Base-by-base conservation (phyloP, 257 asterid species). In the Capsicum chinense region DNA sequence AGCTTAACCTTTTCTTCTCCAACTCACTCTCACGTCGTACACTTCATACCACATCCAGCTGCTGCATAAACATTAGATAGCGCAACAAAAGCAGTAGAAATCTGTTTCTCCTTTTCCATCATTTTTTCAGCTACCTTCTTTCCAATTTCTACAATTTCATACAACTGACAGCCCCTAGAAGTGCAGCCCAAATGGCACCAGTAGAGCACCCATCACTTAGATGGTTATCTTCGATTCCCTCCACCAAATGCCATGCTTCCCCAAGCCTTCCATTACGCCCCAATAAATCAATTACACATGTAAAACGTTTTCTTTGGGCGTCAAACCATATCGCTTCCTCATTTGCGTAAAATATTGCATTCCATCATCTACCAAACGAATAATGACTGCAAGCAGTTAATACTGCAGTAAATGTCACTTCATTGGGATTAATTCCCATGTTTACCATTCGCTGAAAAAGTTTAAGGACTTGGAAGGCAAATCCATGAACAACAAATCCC, bases 21-120 rank as follows among this genome's bases (percentile, higher is more conserved):
- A 85, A 54, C 67, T 80, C 84, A 66, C 85, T 85, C 92, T 83
- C 74, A 85, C 88, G 67, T 58, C 68, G 79, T 84, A 86, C 15
- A 90, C 92, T 88, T 88, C 88, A 8, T 83, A 69, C 92, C 92
- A 89, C 92, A 89, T 83, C 59, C 89, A 33, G 86, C 85, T 35
- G 90, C 69, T 78, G 92, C 86, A 88, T 86, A 89, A 79, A 86
- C 89, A 85, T 88, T 89, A 79, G 89, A 86, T 64, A 89, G 87
- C 1, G 87, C 82, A 81, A 89, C 57, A 15, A 19, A 70, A 52
- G 84, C 83, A 10, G 81, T 67, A 13, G 90, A 86, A 67, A 74
- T 21, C 16, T 57, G 85, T 79, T 78, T 84, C 82, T 68, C 79
- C 17, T 56, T 26, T 66, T 68, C 76, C 59, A 82, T 19, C 86